Conservation (phyloP, 2,329 filamentous ascomycete species). For the Capronia americana region DNA sequence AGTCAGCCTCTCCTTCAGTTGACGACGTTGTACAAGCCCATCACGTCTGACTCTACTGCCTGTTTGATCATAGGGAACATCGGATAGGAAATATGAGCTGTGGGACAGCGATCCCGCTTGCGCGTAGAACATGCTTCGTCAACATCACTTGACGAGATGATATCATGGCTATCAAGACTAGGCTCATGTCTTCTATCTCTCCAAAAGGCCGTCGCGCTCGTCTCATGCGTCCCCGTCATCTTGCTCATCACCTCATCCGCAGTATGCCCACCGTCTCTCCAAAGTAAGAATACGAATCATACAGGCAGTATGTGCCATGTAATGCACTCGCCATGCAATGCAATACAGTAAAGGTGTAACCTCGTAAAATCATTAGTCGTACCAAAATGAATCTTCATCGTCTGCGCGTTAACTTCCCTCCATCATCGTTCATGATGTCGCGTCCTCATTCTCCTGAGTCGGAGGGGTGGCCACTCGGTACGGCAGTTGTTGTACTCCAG, state of each 20-base stretch:
- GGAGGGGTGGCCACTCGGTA: neutral
- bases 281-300: neutral
- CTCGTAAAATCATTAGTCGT: conserved; percentile 21
- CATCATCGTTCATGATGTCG: neutral
- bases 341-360: conserved; percentile 1
- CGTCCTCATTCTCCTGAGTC: neutral
- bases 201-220: neutral
- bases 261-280: neutral
- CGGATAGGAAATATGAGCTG: neutral
- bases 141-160: neutral
- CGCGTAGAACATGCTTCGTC: neutral
- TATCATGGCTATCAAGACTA: neutral
- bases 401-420: conserved; percentile 3
- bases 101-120: neutral
- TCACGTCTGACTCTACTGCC: neutral
- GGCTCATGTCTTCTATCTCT: neutral
- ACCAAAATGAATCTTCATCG: conserved; percentile 12
- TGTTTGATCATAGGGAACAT: neutral
- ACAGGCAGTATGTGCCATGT: neutral
- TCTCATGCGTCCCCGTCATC: conserved; percentile 9
- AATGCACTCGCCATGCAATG: conserved; percentile 5
- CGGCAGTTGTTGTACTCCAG: neutral
- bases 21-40: too few species aligned
- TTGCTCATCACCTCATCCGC: neutral
- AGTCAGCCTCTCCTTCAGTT: neutral